Percentiles rank a stretch among this genome's conserved stretches.
Conservation (phyloP, 2,329 filamentous ascomycete genomes). For the Orbilia brochopaga region DNA sequence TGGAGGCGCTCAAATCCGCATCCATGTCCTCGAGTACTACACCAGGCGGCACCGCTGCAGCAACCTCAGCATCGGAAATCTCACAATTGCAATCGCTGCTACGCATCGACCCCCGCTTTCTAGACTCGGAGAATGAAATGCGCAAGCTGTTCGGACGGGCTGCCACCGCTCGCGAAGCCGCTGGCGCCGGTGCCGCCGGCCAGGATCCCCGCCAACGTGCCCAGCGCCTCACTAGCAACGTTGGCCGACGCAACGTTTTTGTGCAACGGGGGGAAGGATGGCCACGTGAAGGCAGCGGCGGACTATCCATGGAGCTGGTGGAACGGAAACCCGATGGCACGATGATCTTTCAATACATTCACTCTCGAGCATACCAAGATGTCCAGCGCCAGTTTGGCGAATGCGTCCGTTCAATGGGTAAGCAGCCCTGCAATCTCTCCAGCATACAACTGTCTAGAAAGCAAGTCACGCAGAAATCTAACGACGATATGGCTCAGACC, state of each 20-base stretch:
- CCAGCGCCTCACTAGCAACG: constrained; percentile 65
- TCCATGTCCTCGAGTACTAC: constrained; percentile 51
- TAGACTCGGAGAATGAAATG: constrained; percentile 93
- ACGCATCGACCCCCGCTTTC: constrained; percentile 70
- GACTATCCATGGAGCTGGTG: constrained; percentile 78
- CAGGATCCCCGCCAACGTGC: constrained; percentile 55
- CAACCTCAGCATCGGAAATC: constrained; percentile 54
- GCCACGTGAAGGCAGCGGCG: constrained; percentile 78
- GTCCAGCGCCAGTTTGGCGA: constrained; percentile 77
- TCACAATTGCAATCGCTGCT: constrained; percentile 64
- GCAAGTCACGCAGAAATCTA: neutral
- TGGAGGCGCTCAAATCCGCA: constrained; percentile 65
- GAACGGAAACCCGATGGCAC: constrained; percentile 65
- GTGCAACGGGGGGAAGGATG: constrained; percentile 86
- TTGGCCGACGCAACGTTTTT: constrained; percentile 75
- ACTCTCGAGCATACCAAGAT: constrained; percentile 74
- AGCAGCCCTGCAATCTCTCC: too few species aligned
- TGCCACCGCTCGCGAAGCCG: constrained; percentile 62
- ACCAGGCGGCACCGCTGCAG: constrained; percentile 37
- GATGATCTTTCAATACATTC: constrained; percentile 77
- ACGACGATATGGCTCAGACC: constrained; percentile 62
- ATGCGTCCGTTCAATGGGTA: constrained; percentile 75
- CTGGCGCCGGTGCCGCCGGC: constrained; percentile 62
- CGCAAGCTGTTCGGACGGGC: constrained; percentile 72
- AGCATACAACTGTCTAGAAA: neutral